Base-by-base conservation (phyloP, 2,329 filamentous ascomycete species). In the Colletotrichum caudatum region DNA sequence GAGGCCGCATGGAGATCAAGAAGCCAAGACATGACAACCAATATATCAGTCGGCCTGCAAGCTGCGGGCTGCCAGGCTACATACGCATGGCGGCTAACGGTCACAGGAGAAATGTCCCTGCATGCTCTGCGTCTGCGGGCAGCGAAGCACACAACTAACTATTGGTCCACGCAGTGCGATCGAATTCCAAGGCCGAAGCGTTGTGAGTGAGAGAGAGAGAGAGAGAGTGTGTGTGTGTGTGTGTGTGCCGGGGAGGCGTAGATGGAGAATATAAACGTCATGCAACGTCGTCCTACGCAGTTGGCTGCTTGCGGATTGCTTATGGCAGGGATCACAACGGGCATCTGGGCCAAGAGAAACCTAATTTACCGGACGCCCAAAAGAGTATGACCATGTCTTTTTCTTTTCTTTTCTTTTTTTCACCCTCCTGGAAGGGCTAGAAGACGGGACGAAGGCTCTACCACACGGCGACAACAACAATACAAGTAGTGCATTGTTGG, bases 201-300 rank as follows among this genome's bases (percentile, higher is more conserved):
- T 60, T 65, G 54, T 11, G 65, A 4, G 29, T 29, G 29, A n/a
- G n/a, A n/a, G n/a, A n/a, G n/a, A n/a, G n/a, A n/a, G n/a, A n/a
- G 29, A 29, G 26, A 29, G 26, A 29, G 26, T 65, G 54, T 11
- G 65, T 65, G 54, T 11, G 65, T 65, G 54, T 37, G 65, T 65
- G 54, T 11, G 65, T 50, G 59, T 54, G 64, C 39, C 58, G 58
- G 59, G 39, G 69, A 71, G 69, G 69, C 69, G 69, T 53, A 69
- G 69, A 48, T 59, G 37, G 33, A 44, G 33, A 23, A 53, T 20
- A 59, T 51, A 71, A 68, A 62, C 69, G 33, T 56, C 50, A 48
- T 51, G 26, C 26, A 58, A 61, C 56, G 26, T 64, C 64, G 50
- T 67, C 64, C 57, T 67, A 70, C 58, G 53, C 69, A 71, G 69